Evolutionary conservation across 2,329 filamentous ascomycete genomes (phyloP).

Genomic region (Periglandula ipomoeae): DNA sequence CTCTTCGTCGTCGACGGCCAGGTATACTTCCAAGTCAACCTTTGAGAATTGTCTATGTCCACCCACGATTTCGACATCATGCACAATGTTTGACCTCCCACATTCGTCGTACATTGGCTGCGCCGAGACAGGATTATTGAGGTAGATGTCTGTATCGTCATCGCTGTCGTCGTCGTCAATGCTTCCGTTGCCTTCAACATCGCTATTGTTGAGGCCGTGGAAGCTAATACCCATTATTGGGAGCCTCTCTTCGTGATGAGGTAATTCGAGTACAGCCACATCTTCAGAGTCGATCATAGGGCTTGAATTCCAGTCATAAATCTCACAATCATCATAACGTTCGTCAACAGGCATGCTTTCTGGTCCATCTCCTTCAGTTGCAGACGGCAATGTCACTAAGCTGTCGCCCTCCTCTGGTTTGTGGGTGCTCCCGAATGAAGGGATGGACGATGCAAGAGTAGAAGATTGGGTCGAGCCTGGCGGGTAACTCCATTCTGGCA

Average conservation of each 20-base stretch:
- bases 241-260: neutral
- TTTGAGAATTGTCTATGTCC: neutral
- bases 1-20: constrained; percentile 16
- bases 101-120: constrained; percentile 13
- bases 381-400: neutral
- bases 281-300: neutral
- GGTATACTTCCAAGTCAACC: constrained; percentile 22
- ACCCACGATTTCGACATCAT: constrained; percentile 18
- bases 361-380: neutral
- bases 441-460: too few relatives aligned
- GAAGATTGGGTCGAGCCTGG: neutral
- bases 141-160: constrained; percentile 9
- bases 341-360: neutral
- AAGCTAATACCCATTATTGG: neutral
- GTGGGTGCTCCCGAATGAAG: too few relatives aligned
- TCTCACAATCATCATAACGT: neutral
- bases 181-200: constrained; percentile 1
- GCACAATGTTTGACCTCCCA: constrained; percentile 17
- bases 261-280: neutral
- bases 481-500: constrained; percentile 20
- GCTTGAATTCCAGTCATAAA: neutral
- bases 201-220: neutral
- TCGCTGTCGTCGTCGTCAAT: neutral
- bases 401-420: neutral
- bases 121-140: constrained; percentile 14